Percentiles rank a stretch among this genome's conserved stretches.
These are phyloP conservation scores for Hypoxylon sp. DNA, from an alignment of 2,329 filamentous ascomycete species.

Conservation along the genomic window DNA sequence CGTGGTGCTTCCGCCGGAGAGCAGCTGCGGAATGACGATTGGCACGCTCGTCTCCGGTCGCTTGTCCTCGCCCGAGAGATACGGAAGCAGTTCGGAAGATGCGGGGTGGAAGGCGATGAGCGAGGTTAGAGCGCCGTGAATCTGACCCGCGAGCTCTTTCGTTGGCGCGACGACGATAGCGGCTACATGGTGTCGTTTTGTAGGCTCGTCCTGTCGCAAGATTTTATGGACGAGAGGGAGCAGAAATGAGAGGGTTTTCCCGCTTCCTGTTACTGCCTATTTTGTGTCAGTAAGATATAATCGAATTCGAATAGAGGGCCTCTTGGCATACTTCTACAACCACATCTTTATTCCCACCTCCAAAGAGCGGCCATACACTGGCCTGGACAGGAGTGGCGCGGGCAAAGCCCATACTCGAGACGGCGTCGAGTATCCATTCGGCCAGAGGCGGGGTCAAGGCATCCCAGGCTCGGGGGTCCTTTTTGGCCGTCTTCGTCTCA, in stretches of 20 bases:
- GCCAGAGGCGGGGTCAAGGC: constrained; percentile 78
- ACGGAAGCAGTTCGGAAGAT: constrained; percentile 76
- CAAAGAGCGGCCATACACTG: constrained; percentile 88
- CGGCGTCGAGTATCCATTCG: constrained; percentile 88
- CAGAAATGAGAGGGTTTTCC: constrained; percentile 89
- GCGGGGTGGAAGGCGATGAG: constrained; percentile 86
- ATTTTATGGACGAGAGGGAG: constrained; percentile 88
- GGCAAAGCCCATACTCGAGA: constrained; percentile 85
- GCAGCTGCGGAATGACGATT: constrained; percentile 85
- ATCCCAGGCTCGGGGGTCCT: constrained; percentile 73
- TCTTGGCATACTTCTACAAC: constrained; percentile 45
- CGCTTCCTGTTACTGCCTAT: constrained; percentile 88
- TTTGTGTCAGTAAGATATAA: neutral
- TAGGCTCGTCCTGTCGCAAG: constrained; percentile 82
- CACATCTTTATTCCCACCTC: constrained; percentile 59
- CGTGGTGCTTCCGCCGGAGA: constrained; percentile 84
- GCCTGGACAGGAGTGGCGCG: constrained; percentile 97
- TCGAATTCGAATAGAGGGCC: no score
- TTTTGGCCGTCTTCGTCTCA: constrained; percentile 57
- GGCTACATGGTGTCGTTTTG: constrained; percentile 90
- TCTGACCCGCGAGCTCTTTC: constrained; percentile 91
- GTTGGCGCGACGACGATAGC: constrained; percentile 95
- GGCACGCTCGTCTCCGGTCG: constrained; percentile 62
- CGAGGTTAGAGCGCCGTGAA: constrained; percentile 82
- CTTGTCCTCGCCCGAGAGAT: constrained; percentile 69